Conservation (phyloP, 2,329 filamentous ascomycete species). For the Lachnellula cervina region DNA sequence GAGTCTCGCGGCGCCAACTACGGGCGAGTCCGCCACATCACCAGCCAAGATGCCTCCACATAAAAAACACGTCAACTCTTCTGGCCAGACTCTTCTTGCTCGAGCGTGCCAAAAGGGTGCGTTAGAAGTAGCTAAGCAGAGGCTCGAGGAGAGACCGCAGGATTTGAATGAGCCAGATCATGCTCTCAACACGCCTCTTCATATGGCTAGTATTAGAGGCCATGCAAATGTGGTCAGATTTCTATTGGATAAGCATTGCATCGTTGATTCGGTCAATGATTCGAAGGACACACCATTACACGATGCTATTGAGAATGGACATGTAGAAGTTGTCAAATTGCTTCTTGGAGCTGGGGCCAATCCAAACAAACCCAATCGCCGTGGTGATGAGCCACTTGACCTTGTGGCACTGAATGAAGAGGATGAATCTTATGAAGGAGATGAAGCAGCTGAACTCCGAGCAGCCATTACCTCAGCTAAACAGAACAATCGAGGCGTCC, state of each 20-base stretch:
- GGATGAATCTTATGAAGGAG: slow-evolving; percentile 37
- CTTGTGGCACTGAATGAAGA: slow-evolving; percentile 71
- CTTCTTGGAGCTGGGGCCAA: slow-evolving; percentile 85
- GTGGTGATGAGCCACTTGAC: slow-evolving; percentile 87
- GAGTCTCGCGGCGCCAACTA: slow-evolving; percentile 50
- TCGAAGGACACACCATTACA: slow-evolving; percentile 91
- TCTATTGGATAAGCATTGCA: slow-evolving; percentile 77
- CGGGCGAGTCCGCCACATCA: slow-evolving; percentile 57
- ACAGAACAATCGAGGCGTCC: slow-evolving; percentile 47
- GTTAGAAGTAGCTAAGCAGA: slow-evolving; percentile 67
- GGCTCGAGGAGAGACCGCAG: slow-evolving; percentile 70
- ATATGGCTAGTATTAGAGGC: slow-evolving; percentile 86
- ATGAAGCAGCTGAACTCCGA: slow-evolving; percentile 58
- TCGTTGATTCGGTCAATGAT: slow-evolving; percentile 72
- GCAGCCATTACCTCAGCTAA: slow-evolving; percentile 58
- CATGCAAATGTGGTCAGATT: slow-evolving; percentile 83
- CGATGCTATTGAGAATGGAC: slow-evolving; percentile 93
- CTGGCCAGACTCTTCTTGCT: slow-evolving; percentile 86
- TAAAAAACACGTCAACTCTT: slow-evolving; percentile 86
- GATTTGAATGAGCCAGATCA: slow-evolving; percentile 89
- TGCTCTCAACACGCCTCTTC: slow-evolving; percentile 91
- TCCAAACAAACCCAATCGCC: slow-evolving; percentile 84
- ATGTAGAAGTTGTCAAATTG: slow-evolving; percentile 80
- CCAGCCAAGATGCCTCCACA: slow-evolving; percentile 65
- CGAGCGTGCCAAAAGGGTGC: slow-evolving; percentile 84